Percentiles rank a stretch among this genome's conserved stretches.
These are phyloP conservation scores for Oryza longistaminata DNA, from an alignment of 176 grass and related monocot species.

Conservation along the genomic window DNA sequence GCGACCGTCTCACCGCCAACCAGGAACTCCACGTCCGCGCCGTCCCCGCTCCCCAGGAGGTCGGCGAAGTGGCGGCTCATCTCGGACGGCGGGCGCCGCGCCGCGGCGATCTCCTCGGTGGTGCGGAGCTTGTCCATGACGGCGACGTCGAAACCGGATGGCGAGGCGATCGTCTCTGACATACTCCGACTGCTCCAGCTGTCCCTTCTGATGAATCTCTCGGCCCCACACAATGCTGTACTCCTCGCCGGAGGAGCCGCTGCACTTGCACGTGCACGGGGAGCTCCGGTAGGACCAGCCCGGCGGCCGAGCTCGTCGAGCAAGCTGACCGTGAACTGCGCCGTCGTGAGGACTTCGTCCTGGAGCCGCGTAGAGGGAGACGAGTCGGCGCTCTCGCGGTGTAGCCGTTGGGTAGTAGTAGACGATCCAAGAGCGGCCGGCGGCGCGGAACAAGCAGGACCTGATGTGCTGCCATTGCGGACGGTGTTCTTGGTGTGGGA, in stretches of 20 bases:
- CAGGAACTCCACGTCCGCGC: neutral
- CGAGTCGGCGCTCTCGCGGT: neutral
- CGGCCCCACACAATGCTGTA: neutral
- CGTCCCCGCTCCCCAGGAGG: conserved; percentile 4
- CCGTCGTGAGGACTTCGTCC: neutral
- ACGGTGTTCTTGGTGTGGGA: neutral
- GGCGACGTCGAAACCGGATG: neutral
- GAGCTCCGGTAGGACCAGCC: neutral
- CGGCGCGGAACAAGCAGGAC: neutral
- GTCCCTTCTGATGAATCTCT: neutral
- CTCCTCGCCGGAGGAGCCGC: too few species aligned
- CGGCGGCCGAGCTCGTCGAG: neutral
- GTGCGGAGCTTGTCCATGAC: neutral
- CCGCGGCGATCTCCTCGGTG: neutral
- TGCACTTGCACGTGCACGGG: too few species aligned
- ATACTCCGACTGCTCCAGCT: neutral
- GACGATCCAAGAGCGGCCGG: neutral
- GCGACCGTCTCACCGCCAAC: conserved; percentile 34
- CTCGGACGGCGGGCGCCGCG: neutral
- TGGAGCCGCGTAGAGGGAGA: neutral
- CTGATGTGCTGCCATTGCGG: neutral
- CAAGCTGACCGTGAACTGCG: neutral
- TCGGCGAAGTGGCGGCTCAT: conserved; percentile 28
- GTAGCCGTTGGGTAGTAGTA: neutral
- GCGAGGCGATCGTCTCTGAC: neutral